Conservation (phyloP, 768 basidiomycete species). For the Lanmaoa rubissima region DNA sequence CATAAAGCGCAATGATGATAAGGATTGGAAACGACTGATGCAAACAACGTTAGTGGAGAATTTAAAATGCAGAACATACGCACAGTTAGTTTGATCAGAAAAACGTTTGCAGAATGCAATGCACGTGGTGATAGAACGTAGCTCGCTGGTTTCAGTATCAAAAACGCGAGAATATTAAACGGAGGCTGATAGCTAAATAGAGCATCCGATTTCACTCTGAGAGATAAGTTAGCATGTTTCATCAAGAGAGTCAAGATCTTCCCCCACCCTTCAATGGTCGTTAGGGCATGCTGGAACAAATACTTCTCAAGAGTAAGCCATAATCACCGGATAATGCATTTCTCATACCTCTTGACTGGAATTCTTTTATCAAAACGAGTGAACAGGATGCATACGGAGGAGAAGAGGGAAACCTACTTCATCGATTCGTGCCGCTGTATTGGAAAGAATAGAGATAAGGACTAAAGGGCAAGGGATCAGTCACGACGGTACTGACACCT, state of each 20-base stretch:
- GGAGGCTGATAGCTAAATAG: slow-evolving; percentile 92
- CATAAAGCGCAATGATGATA: slow-evolving; percentile 73
- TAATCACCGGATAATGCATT: not conserved
- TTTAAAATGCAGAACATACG: slow-evolving; percentile 16
- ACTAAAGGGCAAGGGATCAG: slow-evolving; percentile 30
- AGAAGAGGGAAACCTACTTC: slow-evolving; percentile 37
- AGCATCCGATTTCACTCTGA: slow-evolving; percentile 83
- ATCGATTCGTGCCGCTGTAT: slow-evolving; percentile 80
- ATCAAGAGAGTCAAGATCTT: not conserved
- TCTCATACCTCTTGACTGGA: slow-evolving; percentile 54
- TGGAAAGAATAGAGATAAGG: slow-evolving; percentile 87
- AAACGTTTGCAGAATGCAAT: slow-evolving; percentile 82
- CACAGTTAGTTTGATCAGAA: slow-evolving; percentile 80
- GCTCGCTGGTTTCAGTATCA: slow-evolving; percentile 76
- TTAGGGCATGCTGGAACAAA: slow-evolving; percentile 82
- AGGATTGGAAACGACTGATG: slow-evolving; percentile 72
- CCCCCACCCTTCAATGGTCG: slow-evolving; percentile 82
- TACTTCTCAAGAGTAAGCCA: slow-evolving; percentile 49
- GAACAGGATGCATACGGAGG: not conserved
- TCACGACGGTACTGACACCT: not conserved
- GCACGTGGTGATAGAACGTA: slow-evolving; percentile 72
- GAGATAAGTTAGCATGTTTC: slow-evolving; percentile 2
- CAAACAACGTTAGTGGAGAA: not conserved
- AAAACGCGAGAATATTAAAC: slow-evolving; percentile 80
- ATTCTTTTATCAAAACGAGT: slow-evolving; percentile 37